Evolutionary conservation across 2,329 filamentous ascomycete species (phyloP), one percentile per base, ranked within the genome.

Genomic region (Aquanectria penicillioides): DNA sequence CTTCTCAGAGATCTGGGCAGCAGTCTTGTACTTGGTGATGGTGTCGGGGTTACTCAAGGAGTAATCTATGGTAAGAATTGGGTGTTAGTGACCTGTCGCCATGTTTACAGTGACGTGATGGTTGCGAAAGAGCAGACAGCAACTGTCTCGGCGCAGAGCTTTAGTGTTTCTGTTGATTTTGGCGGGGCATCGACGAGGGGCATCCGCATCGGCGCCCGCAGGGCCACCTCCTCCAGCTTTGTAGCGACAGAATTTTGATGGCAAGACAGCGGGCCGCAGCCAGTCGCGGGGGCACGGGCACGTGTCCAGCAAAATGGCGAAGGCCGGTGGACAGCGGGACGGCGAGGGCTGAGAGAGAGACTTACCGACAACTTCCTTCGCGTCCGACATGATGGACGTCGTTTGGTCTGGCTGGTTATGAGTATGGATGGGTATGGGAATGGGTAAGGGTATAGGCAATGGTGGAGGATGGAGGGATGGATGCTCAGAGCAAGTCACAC

Each of bases 11-110:
- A 99, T 98, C 77, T 91, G 86, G 64, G 92, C 94, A 57, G 95
- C 95, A 67, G 91, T 94, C 89, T 97, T 98, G 87, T 98, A 98
- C 86, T 98, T 99, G 81, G 95, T 98, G 72, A 99, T 86, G 72
- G 93, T 97, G 78, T 96, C 92, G 62, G 92, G 92, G 84, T 96
- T 95, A 79, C 89, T 92, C 78, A 97, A 88, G 69, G 91, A 86
- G 83, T 96, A 94, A 78, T 97, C 92, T 97, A 70, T 28, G 29
- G n/a, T 25, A n/a, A 9, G 10, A 10, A 8, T 17, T 44, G 53
- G n/a, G n/a, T n/a, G 59, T 51, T 33, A 26, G 29, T 17, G 28
- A 13, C 33, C 15, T 25, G 44, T 43, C 26, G 25, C 13, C 10
- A 22, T 33, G 37, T 40, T 59, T 41, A 62, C 40, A 38, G 13